phyloP scores from a whole-genome alignment of 805 yeast species.

The Lachancea fermentati region DNA sequence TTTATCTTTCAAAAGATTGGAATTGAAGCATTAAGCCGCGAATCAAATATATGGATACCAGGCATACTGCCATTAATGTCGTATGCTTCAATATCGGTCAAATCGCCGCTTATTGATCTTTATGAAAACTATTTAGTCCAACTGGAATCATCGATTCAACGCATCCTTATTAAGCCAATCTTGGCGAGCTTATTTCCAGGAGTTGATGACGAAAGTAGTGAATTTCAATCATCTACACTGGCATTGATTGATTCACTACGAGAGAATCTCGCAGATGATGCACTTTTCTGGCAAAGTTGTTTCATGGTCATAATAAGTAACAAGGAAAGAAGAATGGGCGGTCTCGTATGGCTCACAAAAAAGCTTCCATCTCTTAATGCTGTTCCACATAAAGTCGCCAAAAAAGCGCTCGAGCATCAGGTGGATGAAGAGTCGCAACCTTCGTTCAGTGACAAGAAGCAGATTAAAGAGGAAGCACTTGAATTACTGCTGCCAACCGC shows the following conservation, averaged over 20 bases:
- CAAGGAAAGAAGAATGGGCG: conserved; percentile 78
- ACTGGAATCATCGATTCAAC: conserved; percentile 44
- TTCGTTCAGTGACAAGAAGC: conserved; percentile 17
- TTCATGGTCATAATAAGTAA: conserved; percentile 71
- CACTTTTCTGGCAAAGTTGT: conserved; percentile 81
- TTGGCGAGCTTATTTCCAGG: conserved; percentile 77
- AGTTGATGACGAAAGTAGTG: conserved; percentile 87
- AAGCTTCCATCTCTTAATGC: conserved; percentile 57
- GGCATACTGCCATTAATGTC: conserved; percentile 87
- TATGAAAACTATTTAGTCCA: conserved; percentile 50
- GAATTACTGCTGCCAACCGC: conserved; percentile 44
- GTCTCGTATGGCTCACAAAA: conserved; percentile 61
- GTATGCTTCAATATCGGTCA: conserved; percentile 83
- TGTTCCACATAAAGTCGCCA: conserved; percentile 27
- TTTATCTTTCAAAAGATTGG: conserved; percentile 63
- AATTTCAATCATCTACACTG: conserved; percentile 60
- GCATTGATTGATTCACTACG: conserved; percentile 57
- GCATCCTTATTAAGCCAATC: conserved; percentile 59
- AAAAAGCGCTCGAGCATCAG: conserved; percentile 9
- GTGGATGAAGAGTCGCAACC: conserved; percentile 5
- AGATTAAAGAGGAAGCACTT: conserved; percentile 32
- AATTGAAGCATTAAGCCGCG: conserved; percentile 44
- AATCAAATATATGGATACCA: conserved; percentile 79
- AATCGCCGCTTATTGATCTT: conserved; percentile 65
- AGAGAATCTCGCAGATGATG: conserved; percentile 51